Base-by-base conservation (phyloP, 371 early-diverging fungal genomes). In the Mortierella sp. region DNA sequence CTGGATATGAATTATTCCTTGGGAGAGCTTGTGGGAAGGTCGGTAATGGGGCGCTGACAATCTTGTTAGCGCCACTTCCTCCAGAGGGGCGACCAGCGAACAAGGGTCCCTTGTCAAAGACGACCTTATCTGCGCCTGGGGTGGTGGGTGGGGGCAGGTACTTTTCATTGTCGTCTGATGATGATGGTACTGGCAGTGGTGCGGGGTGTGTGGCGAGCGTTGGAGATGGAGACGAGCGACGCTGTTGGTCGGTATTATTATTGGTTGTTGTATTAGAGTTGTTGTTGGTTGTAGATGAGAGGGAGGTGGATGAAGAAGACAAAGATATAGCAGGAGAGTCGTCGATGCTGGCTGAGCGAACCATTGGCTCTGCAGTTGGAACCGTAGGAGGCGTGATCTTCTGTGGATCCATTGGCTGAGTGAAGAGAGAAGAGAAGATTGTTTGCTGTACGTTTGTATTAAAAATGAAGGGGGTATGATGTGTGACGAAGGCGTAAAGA, bases 111-210 rank as follows among this genome's bases (percentile, higher is more conserved):
- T 71, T 29, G 38, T 79, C 75, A 60, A 79, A 79, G 29, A 71
- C 72, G 51, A 79, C 75, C 29, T 79, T 75, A 27, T 79, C 80
- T 18, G 63, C 35, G 16, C 65, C 80, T 18, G 80, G 72, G 5
- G 80, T 80, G 56, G 38, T 72, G 6, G 72, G 75, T 38, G 68
- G 68, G 7, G 41, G 24, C 24, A 7, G 21, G 8, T 68, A 24
- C 3, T 68, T 68, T 10, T 68, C 68, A 63, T 35, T 35, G 41
- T 38, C 38, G 21, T 68, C 65, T 16, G 21, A 18, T 41, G 41
- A 41, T 21, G 38, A 14, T 21, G 38, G 38, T 68, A 10, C n/a
- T 38, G 38, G 2, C 7, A 41, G 41, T 21, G 68, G 68, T 8
- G 7, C 7, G 11, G 41, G 43, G 68, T 11, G 56, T 8, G 41